Evolutionary conservation across 768 basidiomycete genomes (phyloP), one percentile per base, ranked within the genome.

Genomic region (Stropharia rugosoannulata): DNA sequence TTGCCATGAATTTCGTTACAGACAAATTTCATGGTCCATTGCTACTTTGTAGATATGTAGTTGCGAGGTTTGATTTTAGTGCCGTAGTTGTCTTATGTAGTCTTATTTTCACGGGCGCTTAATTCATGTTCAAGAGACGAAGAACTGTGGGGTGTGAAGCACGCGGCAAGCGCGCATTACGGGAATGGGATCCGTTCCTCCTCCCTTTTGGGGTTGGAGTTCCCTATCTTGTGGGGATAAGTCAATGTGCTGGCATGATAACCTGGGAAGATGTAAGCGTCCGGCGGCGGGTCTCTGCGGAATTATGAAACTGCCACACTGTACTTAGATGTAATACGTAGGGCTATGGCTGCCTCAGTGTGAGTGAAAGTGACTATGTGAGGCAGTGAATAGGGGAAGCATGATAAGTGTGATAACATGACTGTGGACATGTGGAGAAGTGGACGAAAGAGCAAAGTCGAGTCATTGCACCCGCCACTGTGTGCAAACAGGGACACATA

Each of bases 401-500:
- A 22, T 8, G 49, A 12, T 22, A 49, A 50, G 19, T 39, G 11
- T 16, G 27, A 37, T 49, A 36, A 40, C 49, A 50, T 12, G 51
- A 11, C 35, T 41, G 27, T n/a, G 22, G 16, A 8, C 29, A n/a
- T 25, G 19, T 32, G 29, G 29, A 32, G 29, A 32, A 51, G 39
- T n/a, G 18, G 42, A 45, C 51, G 51, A 44, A 52, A 52, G 42
- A 22, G 51, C 42, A 36, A 41, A 41, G 44, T 59, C 45, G 62
- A 63, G 62, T 63, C 62, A 63, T 44, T 49, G 44, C 46, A 45
- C 57, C 55, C 62, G 62, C 59, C 62, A 63, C 62, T 15, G 48
- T 40, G 10, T 37, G 51, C 59, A 64, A 64, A 64, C n/a, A 64
- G 1, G 41, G 37, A 10, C 56, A 61, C 39, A 61, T 27, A 62